These are phyloP conservation scores for Mycena metata DNA, from an alignment of 768 basidiomycete species.

Conservation along the genomic window DNA sequence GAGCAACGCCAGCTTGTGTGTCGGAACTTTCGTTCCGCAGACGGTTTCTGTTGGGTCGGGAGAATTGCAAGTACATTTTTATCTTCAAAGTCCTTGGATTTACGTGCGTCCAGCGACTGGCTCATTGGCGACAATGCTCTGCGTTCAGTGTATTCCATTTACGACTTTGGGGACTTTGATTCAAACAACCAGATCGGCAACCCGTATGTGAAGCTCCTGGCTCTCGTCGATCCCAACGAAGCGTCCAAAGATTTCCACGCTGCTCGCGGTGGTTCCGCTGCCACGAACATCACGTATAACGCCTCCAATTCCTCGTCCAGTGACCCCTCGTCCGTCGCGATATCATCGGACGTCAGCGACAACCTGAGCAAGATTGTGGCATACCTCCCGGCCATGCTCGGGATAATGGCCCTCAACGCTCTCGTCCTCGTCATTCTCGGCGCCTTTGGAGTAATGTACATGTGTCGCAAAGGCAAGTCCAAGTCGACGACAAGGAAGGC, in stretches of 20 bases:
- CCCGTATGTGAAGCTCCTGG: slow-evolving; percentile 83
- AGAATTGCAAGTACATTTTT: slow-evolving; percentile 69
- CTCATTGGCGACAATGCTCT: slow-evolving; percentile 87
- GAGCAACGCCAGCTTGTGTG: slow-evolving; percentile 64
- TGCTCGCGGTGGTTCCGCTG: slow-evolving; percentile 73
- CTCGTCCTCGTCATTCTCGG: slow-evolving; percentile 72
- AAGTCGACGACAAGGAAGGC: slow-evolving; percentile 46
- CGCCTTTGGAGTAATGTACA: slow-evolving; percentile 64
- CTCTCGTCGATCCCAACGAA: slow-evolving; percentile 75
- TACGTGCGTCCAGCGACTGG: slow-evolving; percentile 72
- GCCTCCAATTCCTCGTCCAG: slow-evolving; percentile 57
- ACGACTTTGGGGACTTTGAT: slow-evolving; percentile 88
- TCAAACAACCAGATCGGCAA: slow-evolving; percentile 73
- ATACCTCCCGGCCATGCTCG: slow-evolving; percentile 82
- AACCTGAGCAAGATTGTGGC: slow-evolving; percentile 74
- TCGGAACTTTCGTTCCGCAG: slow-evolving; percentile 84
- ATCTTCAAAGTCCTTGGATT: slow-evolving; percentile 17
- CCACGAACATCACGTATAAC: slow-evolving; percentile 78
- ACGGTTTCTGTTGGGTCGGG: slow-evolving; percentile 67
- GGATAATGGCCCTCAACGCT: slow-evolving; percentile 82
- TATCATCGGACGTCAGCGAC: slow-evolving; percentile 70
- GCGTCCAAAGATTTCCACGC: slow-evolving; percentile 81
- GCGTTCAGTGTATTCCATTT: slow-evolving; percentile 85
- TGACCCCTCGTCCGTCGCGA: slow-evolving; percentile 60
- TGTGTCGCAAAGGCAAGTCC: slow-evolving; percentile 63